These are phyloP conservation scores for Beauveria australis DNA, from an alignment of 2,329 filamentous ascomycete genomes.

Conservation along the genomic window DNA sequence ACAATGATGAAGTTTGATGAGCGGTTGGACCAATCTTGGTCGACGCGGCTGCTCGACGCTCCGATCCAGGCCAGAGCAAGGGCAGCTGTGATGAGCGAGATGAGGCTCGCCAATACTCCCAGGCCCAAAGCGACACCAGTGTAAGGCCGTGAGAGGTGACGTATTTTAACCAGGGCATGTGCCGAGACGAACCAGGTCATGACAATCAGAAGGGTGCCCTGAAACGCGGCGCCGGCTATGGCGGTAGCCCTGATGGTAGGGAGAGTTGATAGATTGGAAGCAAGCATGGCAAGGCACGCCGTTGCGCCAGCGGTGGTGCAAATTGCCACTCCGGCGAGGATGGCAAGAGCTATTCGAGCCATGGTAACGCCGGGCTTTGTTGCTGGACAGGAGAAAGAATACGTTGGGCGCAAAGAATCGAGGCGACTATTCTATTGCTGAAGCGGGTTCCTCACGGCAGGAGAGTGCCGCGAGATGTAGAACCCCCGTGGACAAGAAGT, in stretches of 20 bases:
- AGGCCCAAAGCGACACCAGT: constrained; percentile 20
- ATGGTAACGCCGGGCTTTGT: not conserved
- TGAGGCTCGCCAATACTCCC: constrained; percentile 31
- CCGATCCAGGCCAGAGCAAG: constrained; percentile 34
- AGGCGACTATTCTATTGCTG: not conserved
- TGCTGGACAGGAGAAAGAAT: not conserved
- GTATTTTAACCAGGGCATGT: constrained; percentile 12
- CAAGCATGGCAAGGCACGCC: not conserved
- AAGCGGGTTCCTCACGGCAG: constrained; percentile 7
- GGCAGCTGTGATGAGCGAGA: constrained; percentile 38
- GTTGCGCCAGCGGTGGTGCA: constrained; percentile 6
- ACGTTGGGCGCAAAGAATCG: not conserved
- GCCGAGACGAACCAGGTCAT: constrained; percentile 4
- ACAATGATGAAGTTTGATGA: constrained; percentile 34
- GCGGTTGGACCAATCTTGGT: constrained; percentile 13
- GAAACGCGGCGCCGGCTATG: constrained; percentile 29
- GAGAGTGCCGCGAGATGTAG: constrained; percentile 3
- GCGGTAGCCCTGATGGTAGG: constrained; percentile 19
- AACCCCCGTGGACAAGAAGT: not conserved
- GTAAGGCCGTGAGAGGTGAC: constrained; percentile 18
- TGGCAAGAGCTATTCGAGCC: not conserved
- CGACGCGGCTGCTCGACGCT: constrained; percentile 22
- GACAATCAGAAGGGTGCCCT: constrained; percentile 22
- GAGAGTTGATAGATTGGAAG: not conserved
- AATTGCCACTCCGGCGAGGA: not conserved